Evolutionary conservation across 345 rosid species (phyloP), one percentile per base, ranked within the genome.

Genomic region (Erysimum cheiranthoides): DNA sequence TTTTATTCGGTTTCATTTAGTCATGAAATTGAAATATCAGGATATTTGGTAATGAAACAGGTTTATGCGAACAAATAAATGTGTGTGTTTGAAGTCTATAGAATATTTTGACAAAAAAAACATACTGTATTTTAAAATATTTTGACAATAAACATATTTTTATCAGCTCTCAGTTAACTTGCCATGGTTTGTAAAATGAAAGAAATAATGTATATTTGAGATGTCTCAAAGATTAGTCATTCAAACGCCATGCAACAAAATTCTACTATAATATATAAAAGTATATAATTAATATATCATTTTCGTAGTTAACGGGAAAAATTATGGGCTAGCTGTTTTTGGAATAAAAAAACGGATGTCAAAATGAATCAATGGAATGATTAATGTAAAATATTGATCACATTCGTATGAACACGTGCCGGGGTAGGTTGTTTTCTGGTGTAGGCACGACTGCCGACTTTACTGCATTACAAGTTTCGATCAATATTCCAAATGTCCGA

Each of bases 371-470:
- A 10, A 73, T 32, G 56, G 64, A 35, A 27, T 43, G 35, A 38
- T 28, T 2, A 45, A 27, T 27, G 38, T 53, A 36, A 66, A 46
- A 27, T 66, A 66, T 5, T 45, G 50, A 56, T 14, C 27, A 38
- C 14, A 42, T 10, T 27, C 14, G 21, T 4, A 52, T 42, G 58
- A 54, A 39, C 68, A 71, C 77, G 63, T 71, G 75, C 61, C 51
- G 42, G 67, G 47, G 67, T 17, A 56, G 39, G 73, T 65, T 71
- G 81, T 71, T 65, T 71, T 77, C 76, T 77, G 73, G 81, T 77
- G 81, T 36, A 77, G 77, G 68, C 40, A 56, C 31, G 35, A 71
- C 76, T 77, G 67, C 80, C 76, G 73, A 65, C 80, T 63, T 31
- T 40, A 61, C 69, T 63, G 68, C 54, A 61, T 42, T 13, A 51